Evolutionary conservation across 805 yeast species (phyloP), one percentile per base, ranked within the genome.

Genomic region (Metschnikowia drakensbergensis): DNA sequence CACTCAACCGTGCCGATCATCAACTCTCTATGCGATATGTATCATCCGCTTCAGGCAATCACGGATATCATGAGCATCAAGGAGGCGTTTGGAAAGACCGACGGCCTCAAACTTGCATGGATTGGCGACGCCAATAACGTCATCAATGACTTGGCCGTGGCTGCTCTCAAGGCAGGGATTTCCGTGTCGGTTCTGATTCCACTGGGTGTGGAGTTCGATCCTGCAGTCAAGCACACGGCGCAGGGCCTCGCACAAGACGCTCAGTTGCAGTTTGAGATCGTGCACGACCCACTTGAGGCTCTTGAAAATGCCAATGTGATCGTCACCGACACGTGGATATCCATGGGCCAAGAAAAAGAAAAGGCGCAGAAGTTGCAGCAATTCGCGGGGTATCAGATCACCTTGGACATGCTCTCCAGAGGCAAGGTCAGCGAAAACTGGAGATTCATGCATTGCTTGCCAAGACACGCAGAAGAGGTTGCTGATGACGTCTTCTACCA

Each of bases 361-460:
- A 87, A 82, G 54, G 74, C 65, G 42, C 72, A 76, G 48, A 87
- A 91, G 54, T 72, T 94, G 58, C 74, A 82, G 60, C 91, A 89
- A 68, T 94, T 94, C 65, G 77, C 73, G 11, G 96, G 96, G 1
- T 94, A 84, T 76, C 97, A 89, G 71, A 84, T 94, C 50, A 83
- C 89, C 34, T 65, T 73, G 13, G 83, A 82, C 30, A 72, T 91
- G 72, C 79, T 86, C 26, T 47, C 60, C 9, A 61, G 71, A 10
- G 87, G 88, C 5, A 79, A 78, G 38, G 85, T 86, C 38, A 76
- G 76, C 48, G 45, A 72, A 13, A 69, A 79, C 62, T 92, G 92
- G 87, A 88, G 82, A 65, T 94, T 94, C 70, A 91, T 94, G 98
- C 99, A 94, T 67, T 94, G 99, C 68, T 76, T 94, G 58, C 99